Evolutionary conservation across 139 green algal species (phyloP), one percentile per base, ranked within the genome.

Genomic region (Eudorina sp.): DNA sequence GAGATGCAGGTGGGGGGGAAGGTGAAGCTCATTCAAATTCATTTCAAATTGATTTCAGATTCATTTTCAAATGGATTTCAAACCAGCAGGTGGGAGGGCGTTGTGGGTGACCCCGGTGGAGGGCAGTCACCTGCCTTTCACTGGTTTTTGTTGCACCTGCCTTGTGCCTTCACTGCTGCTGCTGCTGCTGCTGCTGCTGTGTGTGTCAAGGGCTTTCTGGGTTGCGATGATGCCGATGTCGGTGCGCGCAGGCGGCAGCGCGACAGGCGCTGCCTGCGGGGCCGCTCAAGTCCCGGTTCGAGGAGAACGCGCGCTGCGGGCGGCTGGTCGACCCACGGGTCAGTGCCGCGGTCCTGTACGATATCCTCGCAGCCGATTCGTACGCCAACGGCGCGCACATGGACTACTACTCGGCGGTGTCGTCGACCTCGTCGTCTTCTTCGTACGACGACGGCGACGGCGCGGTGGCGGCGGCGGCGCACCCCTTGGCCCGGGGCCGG

Each of bases 1-100:
- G 68, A 88, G 48, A 88, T 88, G 83, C 83, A 88, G 83, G 83
- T 72, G 66, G 2, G 79, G 4, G 53, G n/a, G n/a, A n/a, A n/a
- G n/a, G n/a, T n/a, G n/a, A n/a, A n/a, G n/a, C n/a, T n/a, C n/a
- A n/a, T n/a, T n/a, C n/a, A n/a, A n/a, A n/a, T n/a, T n/a, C n/a
- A n/a, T n/a, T n/a, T n/a, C n/a, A n/a, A n/a, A n/a, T n/a, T n/a
- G n/a, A n/a, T n/a, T n/a, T n/a, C n/a, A n/a, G n/a, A n/a, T n/a
- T n/a, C n/a, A n/a, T n/a, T n/a, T n/a, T n/a, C n/a, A n/a, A n/a
- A n/a, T n/a, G n/a, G n/a, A n/a, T n/a, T n/a, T n/a, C n/a, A n/a
- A n/a, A n/a, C n/a, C n/a, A n/a, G n/a, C n/a, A n/a, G n/a, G n/a
- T n/a, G n/a, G n/a, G n/a, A n/a, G n/a, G n/a, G n/a, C n/a, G n/a